A percentile compares a stretch with the other conserved stretches of the same genome.
phyloP scores from a whole-genome alignment of 1,284 basidiomycete genomes.

The Ustilago hordei region DNA sequence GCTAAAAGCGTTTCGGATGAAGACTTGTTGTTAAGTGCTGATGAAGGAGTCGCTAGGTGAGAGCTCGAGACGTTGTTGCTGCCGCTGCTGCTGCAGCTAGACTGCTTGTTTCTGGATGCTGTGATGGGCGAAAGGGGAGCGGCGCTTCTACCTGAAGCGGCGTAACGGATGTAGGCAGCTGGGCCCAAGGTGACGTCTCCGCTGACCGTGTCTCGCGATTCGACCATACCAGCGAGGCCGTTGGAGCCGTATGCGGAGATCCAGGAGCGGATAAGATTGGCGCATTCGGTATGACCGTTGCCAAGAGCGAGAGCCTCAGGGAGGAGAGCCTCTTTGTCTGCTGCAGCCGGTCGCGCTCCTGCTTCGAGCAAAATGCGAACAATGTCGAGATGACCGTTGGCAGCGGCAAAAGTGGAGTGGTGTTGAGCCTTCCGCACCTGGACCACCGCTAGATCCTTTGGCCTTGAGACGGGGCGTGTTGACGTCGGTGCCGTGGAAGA shows the following conservation, averaged over 20 bases:
- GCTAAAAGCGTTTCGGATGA: slow-evolving; percentile 23
- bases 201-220: slow-evolving; percentile 45
- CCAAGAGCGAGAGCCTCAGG: slow-evolving; percentile 59
- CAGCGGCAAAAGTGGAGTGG: slow-evolving; percentile 67
- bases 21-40: slow-evolving; percentile 10
- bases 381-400: slow-evolving; percentile 63
- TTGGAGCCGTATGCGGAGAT: slow-evolving; percentile 54
- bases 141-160: slow-evolving; percentile 22
- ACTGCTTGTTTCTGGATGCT: background rate
- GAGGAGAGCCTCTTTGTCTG: slow-evolving; percentile 55
- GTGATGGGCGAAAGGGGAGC: slow-evolving; percentile 23
- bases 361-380: slow-evolving; percentile 59
- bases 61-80: slow-evolving; percentile 6
- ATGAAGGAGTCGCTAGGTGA: slow-evolving; percentile 6
- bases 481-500: slow-evolving; percentile 64
- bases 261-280: slow-evolving; percentile 55
- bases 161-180: slow-evolving; percentile 47
- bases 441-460: slow-evolving; percentile 34
- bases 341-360: slow-evolving; percentile 57
- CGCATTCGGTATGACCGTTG: slow-evolving; percentile 52
- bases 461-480: slow-evolving; percentile 51
- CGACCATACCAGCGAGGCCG: slow-evolving; percentile 48
- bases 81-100: slow-evolving; percentile 8
- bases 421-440: slow-evolving; percentile 63
- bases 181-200: slow-evolving; percentile 41